These are phyloP conservation scores for Pseudoperonospora humuli DNA, from an alignment of 352 stramenopile genomes.

Conservation along the genomic window DNA sequence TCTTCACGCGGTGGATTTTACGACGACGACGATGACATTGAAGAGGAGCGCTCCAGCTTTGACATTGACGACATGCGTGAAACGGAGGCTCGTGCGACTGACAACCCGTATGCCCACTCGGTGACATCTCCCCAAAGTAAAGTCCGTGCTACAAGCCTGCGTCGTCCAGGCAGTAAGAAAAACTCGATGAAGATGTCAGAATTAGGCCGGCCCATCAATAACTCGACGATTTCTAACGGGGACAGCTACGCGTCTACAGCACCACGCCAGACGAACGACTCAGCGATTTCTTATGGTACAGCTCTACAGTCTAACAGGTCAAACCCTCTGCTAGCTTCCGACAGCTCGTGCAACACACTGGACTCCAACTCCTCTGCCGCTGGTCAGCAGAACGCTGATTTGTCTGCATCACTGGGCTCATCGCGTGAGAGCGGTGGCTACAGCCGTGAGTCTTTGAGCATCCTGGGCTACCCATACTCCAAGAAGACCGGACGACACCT, in stretches of 20 bases:
- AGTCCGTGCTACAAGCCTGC: conserved; percentile 57
- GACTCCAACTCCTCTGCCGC: conserved; percentile 15
- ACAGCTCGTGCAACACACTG: conserved; percentile 12
- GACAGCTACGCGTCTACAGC: conserved; percentile 28
- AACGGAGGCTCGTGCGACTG: conserved; percentile 35
- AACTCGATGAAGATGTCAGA: conserved; percentile 27
- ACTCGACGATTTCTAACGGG: conserved; percentile 15
- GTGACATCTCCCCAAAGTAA: conserved; percentile 75
- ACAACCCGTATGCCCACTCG: conserved; percentile 30
- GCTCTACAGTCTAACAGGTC: conserved; percentile 12
- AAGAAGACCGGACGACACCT: conserved; percentile 61
- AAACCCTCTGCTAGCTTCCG: conserved; percentile 3
- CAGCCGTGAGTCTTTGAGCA: conserved; percentile 66
- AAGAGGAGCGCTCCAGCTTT: conserved; percentile 65
- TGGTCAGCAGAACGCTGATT: conserved; percentile 11
- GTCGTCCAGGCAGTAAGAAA: conserved; percentile 25
- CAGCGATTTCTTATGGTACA: conserved; percentile 25
- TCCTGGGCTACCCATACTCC: conserved; percentile 77
- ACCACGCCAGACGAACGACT: conserved; percentile 22
- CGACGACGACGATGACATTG: conserved; percentile 32
- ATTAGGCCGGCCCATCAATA: conserved; percentile 18
- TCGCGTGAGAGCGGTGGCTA: conserved; percentile 54
- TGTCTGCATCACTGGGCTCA: conserved; percentile 27
- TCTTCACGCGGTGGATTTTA: conserved; percentile 19
- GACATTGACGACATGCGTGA: conserved; percentile 78